These are phyloP conservation scores for Stephania yunnanensis DNA, from an alignment of 164 flowering plant species.

Conservation along the genomic window DNA sequence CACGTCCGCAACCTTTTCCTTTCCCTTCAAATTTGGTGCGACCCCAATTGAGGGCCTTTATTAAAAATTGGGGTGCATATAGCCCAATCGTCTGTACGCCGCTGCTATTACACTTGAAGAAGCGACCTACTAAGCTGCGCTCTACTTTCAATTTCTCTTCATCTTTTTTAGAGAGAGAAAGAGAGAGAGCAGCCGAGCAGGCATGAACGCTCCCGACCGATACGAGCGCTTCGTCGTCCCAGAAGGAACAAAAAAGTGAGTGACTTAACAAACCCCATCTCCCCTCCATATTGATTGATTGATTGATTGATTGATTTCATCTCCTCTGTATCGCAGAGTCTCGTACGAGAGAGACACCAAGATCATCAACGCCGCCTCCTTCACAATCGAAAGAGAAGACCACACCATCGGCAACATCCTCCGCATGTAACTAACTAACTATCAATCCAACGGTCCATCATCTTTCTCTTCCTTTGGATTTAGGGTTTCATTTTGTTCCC, in stretches of 20 bases:
- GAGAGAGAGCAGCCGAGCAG: no score
- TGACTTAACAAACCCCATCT: not conserved
- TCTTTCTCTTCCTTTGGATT: not conserved
- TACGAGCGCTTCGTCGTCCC: conserved; percentile 94
- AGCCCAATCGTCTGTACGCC: no score
- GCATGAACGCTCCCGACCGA: conserved; percentile 87
- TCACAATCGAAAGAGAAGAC: conserved; percentile 91
- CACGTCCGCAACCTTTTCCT: no score
- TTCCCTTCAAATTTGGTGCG: no score
- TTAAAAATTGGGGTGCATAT: no score
- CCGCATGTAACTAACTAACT: conserved; percentile 57
- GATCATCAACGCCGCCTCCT: conserved; percentile 93
- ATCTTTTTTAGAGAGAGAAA: no score
- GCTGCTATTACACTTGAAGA: no score
- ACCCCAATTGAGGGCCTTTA: no score
- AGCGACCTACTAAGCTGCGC: no score
- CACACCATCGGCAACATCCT: conserved; percentile 92
- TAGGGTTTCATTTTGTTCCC: not conserved
- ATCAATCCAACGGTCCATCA: no score
- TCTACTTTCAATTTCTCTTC: no score
- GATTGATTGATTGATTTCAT: not conserved
- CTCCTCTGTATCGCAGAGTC: conserved; percentile 40
- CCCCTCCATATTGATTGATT: conserved; percentile 4
- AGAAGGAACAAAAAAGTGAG: conserved; percentile 84
- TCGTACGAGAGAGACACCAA: conserved; percentile 98